These are phyloP conservation scores for Hemerocallis citrina DNA, from an alignment of 106 monocot genomes.

Conservation along the genomic window DNA sequence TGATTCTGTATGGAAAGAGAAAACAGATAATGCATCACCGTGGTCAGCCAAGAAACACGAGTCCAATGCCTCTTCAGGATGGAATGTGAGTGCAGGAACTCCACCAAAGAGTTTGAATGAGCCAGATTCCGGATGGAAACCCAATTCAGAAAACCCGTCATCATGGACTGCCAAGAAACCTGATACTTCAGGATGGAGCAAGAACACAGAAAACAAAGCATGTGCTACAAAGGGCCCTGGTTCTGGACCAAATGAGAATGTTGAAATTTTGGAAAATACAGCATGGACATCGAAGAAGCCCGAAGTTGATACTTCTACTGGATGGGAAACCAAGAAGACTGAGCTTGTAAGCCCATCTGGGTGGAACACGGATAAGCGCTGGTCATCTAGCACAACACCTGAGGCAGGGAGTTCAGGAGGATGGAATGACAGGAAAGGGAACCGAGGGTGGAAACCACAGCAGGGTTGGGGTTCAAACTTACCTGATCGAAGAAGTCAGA, in stretches of 20 bases:
- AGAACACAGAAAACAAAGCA: not conserved
- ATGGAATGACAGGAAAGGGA: not conserved
- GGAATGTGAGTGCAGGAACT: constrained; percentile 1
- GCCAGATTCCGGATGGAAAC: not conserved
- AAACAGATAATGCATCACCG: not conserved
- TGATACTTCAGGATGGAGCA: not conserved
- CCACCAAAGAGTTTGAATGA: not conserved
- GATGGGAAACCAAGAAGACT: not conserved
- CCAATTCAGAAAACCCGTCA: not conserved
- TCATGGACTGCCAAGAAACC: not conserved
- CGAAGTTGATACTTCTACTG: not conserved
- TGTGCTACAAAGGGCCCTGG: not conserved
- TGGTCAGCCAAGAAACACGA: not conserved
- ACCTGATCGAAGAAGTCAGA: constrained; percentile 10
- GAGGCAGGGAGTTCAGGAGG: not conserved
- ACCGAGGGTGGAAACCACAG: not conserved
- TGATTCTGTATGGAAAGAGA: no score
- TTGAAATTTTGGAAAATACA: not conserved
- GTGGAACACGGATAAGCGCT: constrained; percentile 1
- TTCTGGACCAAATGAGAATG: not conserved
- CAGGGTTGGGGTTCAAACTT: constrained; percentile 19
- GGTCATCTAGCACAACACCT: not conserved
- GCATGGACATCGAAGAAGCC: not conserved
- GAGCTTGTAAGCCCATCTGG: not conserved
- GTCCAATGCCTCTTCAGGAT: not conserved